Evolutionary conservation across 2,329 filamentous ascomycete genomes (phyloP), one percentile per base, ranked within the genome.

Genomic region (Catunica adiposa): DNA sequence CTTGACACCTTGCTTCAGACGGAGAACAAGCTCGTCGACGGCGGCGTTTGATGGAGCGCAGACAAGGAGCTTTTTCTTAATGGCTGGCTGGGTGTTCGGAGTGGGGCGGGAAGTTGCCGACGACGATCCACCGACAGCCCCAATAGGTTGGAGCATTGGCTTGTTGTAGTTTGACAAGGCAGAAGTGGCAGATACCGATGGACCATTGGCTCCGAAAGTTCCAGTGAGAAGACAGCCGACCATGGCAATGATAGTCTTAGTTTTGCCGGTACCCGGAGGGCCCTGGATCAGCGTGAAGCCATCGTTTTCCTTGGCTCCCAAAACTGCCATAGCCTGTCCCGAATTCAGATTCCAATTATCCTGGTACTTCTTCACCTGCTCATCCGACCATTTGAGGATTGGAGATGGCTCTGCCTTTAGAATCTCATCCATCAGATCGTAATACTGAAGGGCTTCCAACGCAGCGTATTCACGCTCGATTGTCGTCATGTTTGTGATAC

Each of bases 31-130:
- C 67, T 98, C 92, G 66, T 98, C 92, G 4, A 98, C 92, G 31
- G 92, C 92, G 5, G 92, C 92, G 67, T 98, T 98, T 74, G 89
- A 97, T 14, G 92, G 92, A n/a, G 92, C 92, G 65, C 92, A 98
- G 23, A 98, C 87, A 25, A 98, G 77, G 25, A 98, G 74, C 67
- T 97, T 98, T 70, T 94, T 96, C 1, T 58, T 2, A 15, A 54
- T 58, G 17, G 44, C 23, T 47, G 56, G 17, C 11, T 52, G 50
- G 20, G 50, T 9, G 3, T 26, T 17, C 15, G 50, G 15, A 48
- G 44, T 15, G 4, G 31, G 26, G 15, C 50, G 50, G 31, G 31
- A 17, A 9, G 29, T 17, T 11, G 31, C 20, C 31, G 29, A 8
- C 9, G 34, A 17, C 4, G 23, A 11, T n/a, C 20, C 50, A 17